phyloP scores from a whole-genome alignment of 2,329 filamentous ascomycete species.

The Neofusicoccum umdonicola region DNA sequence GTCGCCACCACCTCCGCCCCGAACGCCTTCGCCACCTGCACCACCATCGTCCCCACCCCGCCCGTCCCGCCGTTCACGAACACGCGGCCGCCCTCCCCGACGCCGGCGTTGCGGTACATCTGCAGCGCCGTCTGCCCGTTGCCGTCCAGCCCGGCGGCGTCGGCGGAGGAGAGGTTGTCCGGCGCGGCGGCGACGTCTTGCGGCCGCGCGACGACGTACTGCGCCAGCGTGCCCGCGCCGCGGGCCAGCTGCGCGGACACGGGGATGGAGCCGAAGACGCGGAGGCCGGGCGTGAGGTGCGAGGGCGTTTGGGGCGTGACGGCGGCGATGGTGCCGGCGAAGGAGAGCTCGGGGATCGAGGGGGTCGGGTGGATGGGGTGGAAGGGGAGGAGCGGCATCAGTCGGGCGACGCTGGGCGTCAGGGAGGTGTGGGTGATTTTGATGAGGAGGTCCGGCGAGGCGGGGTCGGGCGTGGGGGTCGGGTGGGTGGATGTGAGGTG shows the following conservation, averaged over 20 bases:
- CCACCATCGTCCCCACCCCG: conserved; percentile 48
- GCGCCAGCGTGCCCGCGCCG: conserved; percentile 41
- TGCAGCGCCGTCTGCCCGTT: conserved; percentile 42
- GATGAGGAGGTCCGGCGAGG: conserved; percentile 9
- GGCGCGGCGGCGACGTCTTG: conserved; percentile 35
- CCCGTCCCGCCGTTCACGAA: conserved; percentile 54
- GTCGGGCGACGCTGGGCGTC: conserved; percentile 42
- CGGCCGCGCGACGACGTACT: conserved; percentile 40
- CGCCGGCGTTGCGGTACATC: conserved; percentile 27
- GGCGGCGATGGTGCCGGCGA: conserved; percentile 38
- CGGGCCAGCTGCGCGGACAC: conserved; percentile 28
- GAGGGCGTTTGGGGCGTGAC: background rate
- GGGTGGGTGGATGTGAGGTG: background rate
- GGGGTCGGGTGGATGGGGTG: conserved; percentile 32
- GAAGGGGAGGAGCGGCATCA: conserved; percentile 42
- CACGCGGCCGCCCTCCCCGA: conserved; percentile 41
- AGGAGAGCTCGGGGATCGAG: conserved; percentile 45
- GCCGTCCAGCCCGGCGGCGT: conserved; percentile 41
- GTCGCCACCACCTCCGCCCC: conserved; percentile 45
- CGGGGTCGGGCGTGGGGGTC: background rate
- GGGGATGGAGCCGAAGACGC: conserved; percentile 42
- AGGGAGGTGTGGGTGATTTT: conserved; percentile 39
- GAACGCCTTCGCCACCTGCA: conserved; percentile 45
- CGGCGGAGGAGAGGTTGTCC: conserved; percentile 26
- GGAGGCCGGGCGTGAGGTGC: conserved; percentile 31